A percentile compares a stretch with the other conserved stretches of the same genome.
These are phyloP conservation scores for Blakeslea trispora DNA, from an alignment of 371 early-diverging fungal species.

Conservation along the genomic window DNA sequence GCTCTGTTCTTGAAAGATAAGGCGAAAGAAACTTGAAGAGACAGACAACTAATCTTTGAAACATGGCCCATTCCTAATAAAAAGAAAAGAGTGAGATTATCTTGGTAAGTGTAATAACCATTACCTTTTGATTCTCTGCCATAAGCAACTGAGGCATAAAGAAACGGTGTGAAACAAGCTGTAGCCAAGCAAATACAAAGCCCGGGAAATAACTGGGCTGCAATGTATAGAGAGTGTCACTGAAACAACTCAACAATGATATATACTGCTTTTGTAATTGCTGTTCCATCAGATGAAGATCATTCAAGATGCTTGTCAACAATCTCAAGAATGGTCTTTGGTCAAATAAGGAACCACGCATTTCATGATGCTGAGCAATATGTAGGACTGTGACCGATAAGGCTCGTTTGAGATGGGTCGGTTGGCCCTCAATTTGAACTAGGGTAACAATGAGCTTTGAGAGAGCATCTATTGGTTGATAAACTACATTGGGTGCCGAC, in stretches of 20 bases:
- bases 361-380: conserved; percentile 83
- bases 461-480: conserved; percentile 83
- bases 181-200: conserved; percentile 96
- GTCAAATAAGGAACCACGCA: conserved; percentile 77
- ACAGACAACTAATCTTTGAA: conserved; percentile 78
- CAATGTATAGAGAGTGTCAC: conserved; percentile 82
- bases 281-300: conserved; percentile 72
- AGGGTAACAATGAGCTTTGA: conserved; percentile 73
- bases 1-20: conserved; percentile 70
- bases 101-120: conserved; percentile 6
- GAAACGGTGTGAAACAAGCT: conserved; percentile 87
- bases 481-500: conserved; percentile 47
- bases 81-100: conserved; percentile 3
- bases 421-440: conserved; percentile 29
- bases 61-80: conserved; percentile 80
- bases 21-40: conserved; percentile 87
- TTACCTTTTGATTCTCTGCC: conserved; percentile 67
- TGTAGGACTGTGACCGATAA: conserved; percentile 84
- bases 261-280: conserved; percentile 66
- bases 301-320: conserved; percentile 80
- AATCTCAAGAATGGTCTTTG: conserved; percentile 92
- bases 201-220: conserved; percentile 91
- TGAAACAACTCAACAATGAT: conserved; percentile 69
- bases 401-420: conserved; percentile 68
- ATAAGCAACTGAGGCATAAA: conserved; percentile 89